Evolutionary conservation across 1,139 yeast species (phyloP).

Genomic region (Lodderomyces beijingensis): DNA sequence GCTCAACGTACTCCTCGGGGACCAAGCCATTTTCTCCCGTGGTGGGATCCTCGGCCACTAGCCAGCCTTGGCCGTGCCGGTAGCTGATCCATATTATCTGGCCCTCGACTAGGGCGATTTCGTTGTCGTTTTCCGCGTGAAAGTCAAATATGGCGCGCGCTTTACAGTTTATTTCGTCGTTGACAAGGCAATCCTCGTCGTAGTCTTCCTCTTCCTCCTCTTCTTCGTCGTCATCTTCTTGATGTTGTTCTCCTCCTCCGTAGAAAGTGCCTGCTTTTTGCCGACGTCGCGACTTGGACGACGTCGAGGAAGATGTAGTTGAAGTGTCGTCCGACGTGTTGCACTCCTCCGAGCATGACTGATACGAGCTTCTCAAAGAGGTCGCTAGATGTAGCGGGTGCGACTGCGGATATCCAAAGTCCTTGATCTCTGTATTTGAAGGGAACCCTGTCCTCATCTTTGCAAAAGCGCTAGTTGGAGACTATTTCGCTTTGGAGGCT

Average conservation of each 20-base stretch:
- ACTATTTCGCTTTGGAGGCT: no score
- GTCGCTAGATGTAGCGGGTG: conserved; percentile 23
- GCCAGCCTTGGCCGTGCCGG: conserved; percentile 98
- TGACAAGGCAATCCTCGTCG: conserved; percentile 8
- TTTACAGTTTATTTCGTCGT: conserved; percentile 43
- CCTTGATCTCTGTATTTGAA: conserved; percentile 51
- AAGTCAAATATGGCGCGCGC: conserved; percentile 90
- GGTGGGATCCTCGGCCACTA: conserved; percentile 82
- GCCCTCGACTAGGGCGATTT: conserved; percentile 72
- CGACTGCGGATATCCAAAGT: conserved; percentile 67
- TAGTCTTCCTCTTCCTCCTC: conserved; percentile 5
- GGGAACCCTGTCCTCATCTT: conserved; percentile 15
- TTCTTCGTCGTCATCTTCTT: conserved; percentile 4
- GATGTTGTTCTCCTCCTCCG: not conserved
- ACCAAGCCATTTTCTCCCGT: conserved; percentile 87
- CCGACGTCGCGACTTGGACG: conserved; percentile 1
- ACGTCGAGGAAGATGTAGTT: conserved; percentile 6
- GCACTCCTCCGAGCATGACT: conserved; percentile 1
- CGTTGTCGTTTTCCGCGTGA: conserved; percentile 91
- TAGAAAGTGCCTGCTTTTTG: no score
- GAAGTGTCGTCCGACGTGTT: conserved; percentile 4
- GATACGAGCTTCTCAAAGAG: not conserved
- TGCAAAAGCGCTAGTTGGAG: no score
- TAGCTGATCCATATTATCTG: conserved; percentile 83
- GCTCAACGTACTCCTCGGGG: conserved; percentile 92